These are phyloP conservation scores for Priceomyces carsonii DNA, from an alignment of 805 yeast species.

Conservation along the genomic window DNA sequence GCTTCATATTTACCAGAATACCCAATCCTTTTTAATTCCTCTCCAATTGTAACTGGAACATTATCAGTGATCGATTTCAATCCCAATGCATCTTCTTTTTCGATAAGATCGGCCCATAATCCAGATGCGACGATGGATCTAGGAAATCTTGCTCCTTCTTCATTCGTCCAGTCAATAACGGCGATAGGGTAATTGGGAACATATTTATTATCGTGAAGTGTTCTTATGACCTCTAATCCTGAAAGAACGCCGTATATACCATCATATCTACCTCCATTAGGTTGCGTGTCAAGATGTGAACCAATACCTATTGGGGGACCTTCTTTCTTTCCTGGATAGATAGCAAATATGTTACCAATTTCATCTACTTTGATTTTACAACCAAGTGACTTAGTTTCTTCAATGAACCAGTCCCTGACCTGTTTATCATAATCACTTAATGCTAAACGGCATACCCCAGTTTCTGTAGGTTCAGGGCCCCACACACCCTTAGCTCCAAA, in stretches of 20 bases:
- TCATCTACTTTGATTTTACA: conserved; percentile 61
- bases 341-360: conserved; percentile 69
- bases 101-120: conserved; percentile 60
- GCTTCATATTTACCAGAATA: conserved; percentile 56
- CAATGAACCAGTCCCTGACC: conserved; percentile 4
- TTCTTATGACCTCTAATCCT: conserved; percentile 66
- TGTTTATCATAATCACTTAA: conserved; percentile 2
- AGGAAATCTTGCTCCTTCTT: conserved; percentile 78
- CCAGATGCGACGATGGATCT: conserved; percentile 64
- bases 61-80: conserved; percentile 57
- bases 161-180: conserved; percentile 71
- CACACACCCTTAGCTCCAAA: conserved; percentile 67
- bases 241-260: conserved; percentile 70
- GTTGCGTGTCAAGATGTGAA: conserved; percentile 75
- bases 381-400: conserved; percentile 52
- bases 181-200: conserved; percentile 68
- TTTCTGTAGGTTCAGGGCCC: conserved; percentile 42
- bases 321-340: conserved; percentile 54
- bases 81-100: conserved; percentile 49
- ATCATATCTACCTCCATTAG: conserved; percentile 76
- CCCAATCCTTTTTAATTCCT: conserved; percentile 62
- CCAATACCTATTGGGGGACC: conserved; percentile 69
- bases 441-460: conserved; percentile 3
- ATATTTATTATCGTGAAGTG: conserved; percentile 57
- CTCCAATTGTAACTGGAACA: conserved; percentile 46